phyloP scores from a whole-genome alignment of 495 filamentous ascomycete species.

The Rhizodiscina lignyota region DNA sequence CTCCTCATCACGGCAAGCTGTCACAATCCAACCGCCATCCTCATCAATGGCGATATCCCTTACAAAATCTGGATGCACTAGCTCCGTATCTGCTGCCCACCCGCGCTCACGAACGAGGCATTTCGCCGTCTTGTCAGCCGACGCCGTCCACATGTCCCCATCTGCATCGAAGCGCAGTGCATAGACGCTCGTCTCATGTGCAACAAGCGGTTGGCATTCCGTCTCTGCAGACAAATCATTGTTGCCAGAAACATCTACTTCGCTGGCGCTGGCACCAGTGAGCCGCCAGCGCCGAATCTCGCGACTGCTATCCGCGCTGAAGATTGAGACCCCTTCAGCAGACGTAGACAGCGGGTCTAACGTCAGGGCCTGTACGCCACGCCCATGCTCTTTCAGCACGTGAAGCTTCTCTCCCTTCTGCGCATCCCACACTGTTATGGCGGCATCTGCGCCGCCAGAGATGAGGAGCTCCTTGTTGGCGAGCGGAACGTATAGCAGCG shows the following conservation, averaged over 20 bases:
- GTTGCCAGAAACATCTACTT: conserved; percentile 3
- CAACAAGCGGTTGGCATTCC: conserved; percentile 40
- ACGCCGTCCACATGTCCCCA: conserved; percentile 80
- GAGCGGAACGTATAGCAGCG: conserved; percentile 30
- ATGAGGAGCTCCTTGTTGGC: conserved; percentile 49
- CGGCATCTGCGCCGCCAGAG: conserved; percentile 73
- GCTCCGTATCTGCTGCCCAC: conserved; percentile 52
- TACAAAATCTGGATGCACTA: conserved; percentile 79
- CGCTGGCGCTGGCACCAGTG: conserved; percentile 6
- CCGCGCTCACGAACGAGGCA: conserved; percentile 47
- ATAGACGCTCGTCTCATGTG: conserved; percentile 84
- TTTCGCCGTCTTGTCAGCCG: conserved; percentile 68
- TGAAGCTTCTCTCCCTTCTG: conserved; percentile 46
- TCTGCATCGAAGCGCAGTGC: conserved; percentile 46
- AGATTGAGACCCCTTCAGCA: conserved; percentile 34
- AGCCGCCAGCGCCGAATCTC: conserved; percentile 65
- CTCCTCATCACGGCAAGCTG: conserved; percentile 80
- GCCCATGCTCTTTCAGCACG: conserved; percentile 60
- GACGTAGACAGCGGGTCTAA: conserved; percentile 39
- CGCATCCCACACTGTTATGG: conserved; percentile 71
- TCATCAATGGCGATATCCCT: conserved; percentile 59
- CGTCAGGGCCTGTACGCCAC: conserved; percentile 58
- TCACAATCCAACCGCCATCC: conserved; percentile 66
- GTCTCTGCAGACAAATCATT: not conserved
- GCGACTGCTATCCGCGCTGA: conserved; percentile 69